These are phyloP conservation scores for Chaetomium sp. DNA, from an alignment of 2,329 filamentous ascomycete genomes.

Conservation along the genomic window DNA sequence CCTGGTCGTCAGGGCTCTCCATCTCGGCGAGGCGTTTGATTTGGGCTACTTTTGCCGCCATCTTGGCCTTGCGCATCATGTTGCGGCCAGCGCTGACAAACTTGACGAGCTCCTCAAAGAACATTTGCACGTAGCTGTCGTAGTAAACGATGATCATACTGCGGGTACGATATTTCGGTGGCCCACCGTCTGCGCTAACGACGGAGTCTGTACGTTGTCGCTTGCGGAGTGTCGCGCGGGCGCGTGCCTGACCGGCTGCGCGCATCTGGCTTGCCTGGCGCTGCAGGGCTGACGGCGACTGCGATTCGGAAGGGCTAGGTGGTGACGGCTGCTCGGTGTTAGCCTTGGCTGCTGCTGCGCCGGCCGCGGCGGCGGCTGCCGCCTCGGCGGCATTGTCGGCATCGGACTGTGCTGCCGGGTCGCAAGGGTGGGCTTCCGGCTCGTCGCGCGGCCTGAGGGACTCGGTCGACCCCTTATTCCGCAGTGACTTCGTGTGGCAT, in stretches of 20 bases:
- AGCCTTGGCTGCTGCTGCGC: constrained; percentile 26
- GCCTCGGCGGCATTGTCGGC: constrained; percentile 15
- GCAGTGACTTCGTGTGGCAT: constrained; percentile 44
- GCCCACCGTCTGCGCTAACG: constrained; percentile 50
- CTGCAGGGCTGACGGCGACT: constrained; percentile 42
- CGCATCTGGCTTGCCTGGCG: constrained; percentile 50
- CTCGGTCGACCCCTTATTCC: constrained; percentile 57
- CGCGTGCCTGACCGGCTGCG: constrained; percentile 49
- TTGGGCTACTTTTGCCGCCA: constrained; percentile 73
- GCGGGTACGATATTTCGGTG: constrained; percentile 66
- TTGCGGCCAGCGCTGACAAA: constrained; percentile 80
- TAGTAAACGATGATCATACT: constrained; percentile 89
- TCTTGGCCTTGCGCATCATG: constrained; percentile 82
- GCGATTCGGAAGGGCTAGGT: constrained; percentile 40
- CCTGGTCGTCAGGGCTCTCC: constrained; percentile 50
- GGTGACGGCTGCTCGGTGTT: constrained; percentile 37
- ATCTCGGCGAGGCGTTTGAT: constrained; percentile 63
- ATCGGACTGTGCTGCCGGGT: constrained; percentile 26
- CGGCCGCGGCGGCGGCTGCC: constrained; percentile 27
- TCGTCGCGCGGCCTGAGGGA: constrained; percentile 56
- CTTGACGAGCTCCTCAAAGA: constrained; percentile 80
- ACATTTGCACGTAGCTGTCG: constrained; percentile 80
- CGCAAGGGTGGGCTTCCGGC: constrained; percentile 36
- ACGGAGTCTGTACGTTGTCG: constrained; percentile 56
- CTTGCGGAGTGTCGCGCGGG: constrained; percentile 52